These are phyloP conservation scores for Phytophthora citrophthora DNA, from an alignment of 352 stramenopile genomes.

Conservation along the genomic window DNA sequence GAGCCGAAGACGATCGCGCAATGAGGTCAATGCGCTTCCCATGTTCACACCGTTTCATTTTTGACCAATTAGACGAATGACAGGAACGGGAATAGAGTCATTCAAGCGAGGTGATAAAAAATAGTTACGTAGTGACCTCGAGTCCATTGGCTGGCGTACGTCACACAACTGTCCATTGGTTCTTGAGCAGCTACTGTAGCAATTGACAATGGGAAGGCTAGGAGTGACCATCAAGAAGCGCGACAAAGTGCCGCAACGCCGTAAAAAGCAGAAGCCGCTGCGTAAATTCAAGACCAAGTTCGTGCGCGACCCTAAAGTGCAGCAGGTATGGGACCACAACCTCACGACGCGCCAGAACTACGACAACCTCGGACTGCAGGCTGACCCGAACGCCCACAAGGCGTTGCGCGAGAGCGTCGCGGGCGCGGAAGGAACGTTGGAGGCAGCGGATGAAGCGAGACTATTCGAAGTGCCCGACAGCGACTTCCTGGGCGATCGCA, in stretches of 20 bases:
- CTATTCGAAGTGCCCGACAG: conserved; percentile 83
- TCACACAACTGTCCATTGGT: conserved; percentile 20
- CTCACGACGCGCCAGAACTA: conserved; percentile 87
- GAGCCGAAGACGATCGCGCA: conserved; percentile 11
- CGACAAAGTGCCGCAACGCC: conserved; percentile 67
- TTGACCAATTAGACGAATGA: conserved; percentile 16
- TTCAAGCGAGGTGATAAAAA: neutral
- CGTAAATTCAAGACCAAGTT: conserved; percentile 81
- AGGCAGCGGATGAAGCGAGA: conserved; percentile 50
- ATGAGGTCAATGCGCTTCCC: neutral
- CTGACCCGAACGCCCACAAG: conserved; percentile 68
- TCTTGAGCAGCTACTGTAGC: neutral
- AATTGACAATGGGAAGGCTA: conserved; percentile 42
- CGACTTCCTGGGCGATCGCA: conserved; percentile 79
- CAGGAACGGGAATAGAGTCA: conserved; percentile 15
- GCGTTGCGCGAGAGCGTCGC: conserved; percentile 54
- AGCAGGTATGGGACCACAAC: conserved; percentile 80
- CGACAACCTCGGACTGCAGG: conserved; percentile 69
- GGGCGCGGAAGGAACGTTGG: conserved; percentile 58
- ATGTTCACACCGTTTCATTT: neutral
- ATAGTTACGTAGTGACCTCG: neutral
- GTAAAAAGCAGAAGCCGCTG: conserved; percentile 73
- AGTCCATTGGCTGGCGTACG: conserved; percentile 26
- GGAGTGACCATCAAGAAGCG: conserved; percentile 72
- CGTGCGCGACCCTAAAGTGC: conserved; percentile 73